Conservation (phyloP, 192 early-diverging fungal species). For the Linderina pennispora region DNA sequence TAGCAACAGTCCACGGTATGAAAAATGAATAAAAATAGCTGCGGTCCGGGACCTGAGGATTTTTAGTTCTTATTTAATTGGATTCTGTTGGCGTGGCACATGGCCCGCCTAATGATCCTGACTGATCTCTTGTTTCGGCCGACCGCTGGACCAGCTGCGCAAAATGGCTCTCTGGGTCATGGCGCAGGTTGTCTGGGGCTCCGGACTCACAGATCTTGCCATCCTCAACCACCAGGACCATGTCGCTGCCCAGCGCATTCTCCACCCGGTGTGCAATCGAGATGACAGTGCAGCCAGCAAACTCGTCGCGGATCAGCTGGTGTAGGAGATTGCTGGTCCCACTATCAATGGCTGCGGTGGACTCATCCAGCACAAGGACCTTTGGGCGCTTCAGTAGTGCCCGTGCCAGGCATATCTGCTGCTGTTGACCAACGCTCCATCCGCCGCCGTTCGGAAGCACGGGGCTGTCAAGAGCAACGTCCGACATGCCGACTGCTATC, state of each 20-base stretch:
- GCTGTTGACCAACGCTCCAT: conserved; percentile 54
- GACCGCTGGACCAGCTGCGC: conserved; percentile 2
- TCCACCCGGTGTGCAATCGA: conserved; percentile 61
- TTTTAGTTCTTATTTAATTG: too few species aligned
- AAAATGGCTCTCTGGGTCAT: conserved; percentile 1
- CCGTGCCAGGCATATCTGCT: conserved; percentile 56
- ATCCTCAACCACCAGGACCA: conserved; percentile 17
- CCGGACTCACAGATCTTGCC: conserved; percentile 26
- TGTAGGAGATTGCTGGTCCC: conserved; percentile 48
- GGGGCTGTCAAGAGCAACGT: conserved; percentile 1
- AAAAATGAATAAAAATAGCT: too few species aligned
- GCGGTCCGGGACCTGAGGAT: too few species aligned
- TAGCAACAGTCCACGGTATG: too few species aligned
- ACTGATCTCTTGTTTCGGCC: too few species aligned
- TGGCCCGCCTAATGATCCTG: too few species aligned
- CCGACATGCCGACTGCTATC: conserved; percentile 48
- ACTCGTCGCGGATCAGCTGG: conserved; percentile 47
- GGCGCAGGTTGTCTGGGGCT: conserved; percentile 1
- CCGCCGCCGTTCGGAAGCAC: conserved; percentile 1
- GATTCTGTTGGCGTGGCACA: too few species aligned
- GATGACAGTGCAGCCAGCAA: conserved; percentile 51
- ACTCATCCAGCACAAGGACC: conserved; percentile 66
- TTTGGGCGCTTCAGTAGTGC: conserved; percentile 48
- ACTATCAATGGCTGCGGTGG: conserved; percentile 52
- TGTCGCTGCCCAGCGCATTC: conserved; percentile 19